A percentile compares a stretch with the other conserved stretches of the same genome.
Conservation (phyloP, 2,329 filamentous ascomycete species). For the Monosporascus sp. region DNA sequence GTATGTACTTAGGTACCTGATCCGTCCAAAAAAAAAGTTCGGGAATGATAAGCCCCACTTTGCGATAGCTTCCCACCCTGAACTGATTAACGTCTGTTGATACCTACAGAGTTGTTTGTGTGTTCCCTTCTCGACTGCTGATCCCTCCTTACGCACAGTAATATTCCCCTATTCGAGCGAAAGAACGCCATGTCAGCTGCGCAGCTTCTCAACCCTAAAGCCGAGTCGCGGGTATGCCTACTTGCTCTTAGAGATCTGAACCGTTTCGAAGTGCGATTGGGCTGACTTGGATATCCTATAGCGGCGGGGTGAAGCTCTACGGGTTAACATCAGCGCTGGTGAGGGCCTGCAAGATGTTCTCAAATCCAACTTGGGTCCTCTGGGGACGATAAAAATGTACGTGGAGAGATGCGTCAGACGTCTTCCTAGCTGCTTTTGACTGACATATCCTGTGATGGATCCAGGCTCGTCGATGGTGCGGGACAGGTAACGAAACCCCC, state of each 20-base stretch:
- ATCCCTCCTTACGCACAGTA: neutral
- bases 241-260: conserved; percentile 14
- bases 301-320: conserved; percentile 94
- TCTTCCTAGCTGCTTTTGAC: neutral
- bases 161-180: neutral
- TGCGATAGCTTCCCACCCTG: conserved; percentile 6
- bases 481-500: conserved; percentile 50
- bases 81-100: neutral
- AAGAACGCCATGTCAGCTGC: conserved; percentile 78
- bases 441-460: conserved; percentile 18
- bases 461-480: conserved; percentile 63
- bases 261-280: conserved; percentile 6
- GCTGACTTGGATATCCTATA: conserved; percentile 42
- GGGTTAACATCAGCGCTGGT: conserved; percentile 94
- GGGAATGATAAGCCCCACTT: conserved; percentile 9
- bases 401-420: conserved; percentile 15
- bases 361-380: conserved; percentile 90
- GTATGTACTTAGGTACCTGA: neutral
- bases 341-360: conserved; percentile 92
- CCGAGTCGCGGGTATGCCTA: conserved; percentile 86
- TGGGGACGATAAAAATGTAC: conserved; percentile 94
- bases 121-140: neutral
- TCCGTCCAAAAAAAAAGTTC: conserved; percentile 16
- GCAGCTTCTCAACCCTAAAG: conserved; percentile 97
- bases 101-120: neutral